Conservation (phyloP, 257 asterid genomes). For the Henckelia pumila region DNA sequence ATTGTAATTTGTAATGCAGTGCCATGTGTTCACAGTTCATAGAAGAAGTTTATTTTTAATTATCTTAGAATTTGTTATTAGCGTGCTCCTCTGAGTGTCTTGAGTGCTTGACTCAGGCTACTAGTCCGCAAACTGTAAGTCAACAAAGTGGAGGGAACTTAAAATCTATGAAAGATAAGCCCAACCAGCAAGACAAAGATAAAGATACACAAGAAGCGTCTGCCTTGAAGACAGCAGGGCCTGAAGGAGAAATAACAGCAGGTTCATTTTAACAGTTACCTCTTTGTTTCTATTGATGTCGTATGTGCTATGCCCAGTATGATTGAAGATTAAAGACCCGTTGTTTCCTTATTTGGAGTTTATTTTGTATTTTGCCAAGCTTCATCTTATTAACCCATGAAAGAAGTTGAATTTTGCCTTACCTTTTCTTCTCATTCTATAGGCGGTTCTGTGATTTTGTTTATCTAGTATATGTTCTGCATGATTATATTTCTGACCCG, state of each 20-base stretch:
- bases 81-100: slow-evolving; percentile 17
- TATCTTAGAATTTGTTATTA: slow-evolving; percentile 5
- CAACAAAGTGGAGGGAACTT: slow-evolving; percentile 81
- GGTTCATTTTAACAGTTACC: slow-evolving; percentile 32
- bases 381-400: slow-evolving; percentile 16
- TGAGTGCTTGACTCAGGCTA: slow-evolving; percentile 49
- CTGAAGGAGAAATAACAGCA: slow-evolving; percentile 97
- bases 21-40: not conserved
- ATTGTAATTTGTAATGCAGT: too few relatives aligned
- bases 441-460: not conserved
- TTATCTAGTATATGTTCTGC: not conserved
- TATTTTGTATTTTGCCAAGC: not conserved
- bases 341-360: not conserved
- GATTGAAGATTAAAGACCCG: not conserved
- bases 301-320: slow-evolving; percentile 1
- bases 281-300: slow-evolving; percentile 5
- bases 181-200: slow-evolving; percentile 51
- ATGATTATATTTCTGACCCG: slow-evolving; percentile 9
- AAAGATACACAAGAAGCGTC: slow-evolving; percentile 79
- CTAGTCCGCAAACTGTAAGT: slow-evolving; percentile 89
- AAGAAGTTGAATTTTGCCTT: slow-evolving; percentile 4
- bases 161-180: slow-evolving; percentile 80
- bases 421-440: not conserved
- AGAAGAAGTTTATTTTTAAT: slow-evolving; percentile 43
- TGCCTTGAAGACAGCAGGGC: slow-evolving; percentile 77